Evolutionary conservation across 23 red algal species (phyloP).

Genomic region (Pyropia yezoensis): DNA sequence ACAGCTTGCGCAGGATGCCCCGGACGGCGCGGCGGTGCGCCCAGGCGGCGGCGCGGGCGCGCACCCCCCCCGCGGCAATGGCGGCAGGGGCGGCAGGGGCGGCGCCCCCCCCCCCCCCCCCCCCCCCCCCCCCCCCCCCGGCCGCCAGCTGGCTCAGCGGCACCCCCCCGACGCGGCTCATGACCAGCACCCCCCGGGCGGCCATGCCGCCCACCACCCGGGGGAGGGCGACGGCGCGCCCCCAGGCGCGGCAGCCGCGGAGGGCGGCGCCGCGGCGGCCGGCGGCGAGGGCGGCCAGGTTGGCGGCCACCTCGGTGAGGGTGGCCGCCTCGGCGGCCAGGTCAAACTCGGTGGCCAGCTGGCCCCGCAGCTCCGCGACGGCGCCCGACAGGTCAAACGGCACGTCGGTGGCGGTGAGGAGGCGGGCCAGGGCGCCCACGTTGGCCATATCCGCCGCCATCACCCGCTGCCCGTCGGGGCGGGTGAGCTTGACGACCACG

Average conservation of each 20-base stretch:
- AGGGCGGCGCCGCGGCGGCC: too few relatives aligned
- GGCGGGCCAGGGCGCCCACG: constrained; percentile 38
- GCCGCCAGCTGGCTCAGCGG: constrained; percentile 43
- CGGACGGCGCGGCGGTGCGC: constrained; percentile 16
- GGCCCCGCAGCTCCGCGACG: constrained; percentile 42
- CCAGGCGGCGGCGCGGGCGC: too few relatives aligned
- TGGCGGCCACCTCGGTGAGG: constrained; percentile 24
- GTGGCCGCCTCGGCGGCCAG: constrained; percentile 46
- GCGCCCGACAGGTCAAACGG: constrained; percentile 65
- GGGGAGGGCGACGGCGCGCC: constrained; percentile 21
- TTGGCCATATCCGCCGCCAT: constrained; percentile 73
- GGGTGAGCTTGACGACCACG: constrained; percentile 75
- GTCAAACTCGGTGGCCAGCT: constrained; percentile 71
- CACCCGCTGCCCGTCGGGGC: constrained; percentile 33
- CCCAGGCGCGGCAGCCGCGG: constrained; percentile 1
- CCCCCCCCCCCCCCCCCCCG: constrained; percentile 11
- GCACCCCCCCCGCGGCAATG: too few relatives aligned
- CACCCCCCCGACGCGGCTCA: constrained; percentile 62
- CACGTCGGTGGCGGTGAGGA: constrained; percentile 58
- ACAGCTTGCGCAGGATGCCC: constrained; percentile 40
- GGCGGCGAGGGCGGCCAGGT: too few relatives aligned
- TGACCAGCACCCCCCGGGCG: constrained; percentile 43
- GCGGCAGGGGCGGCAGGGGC: too few relatives aligned
- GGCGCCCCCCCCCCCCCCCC: neutral
- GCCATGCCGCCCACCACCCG: constrained; percentile 27